Evolutionary conservation across 2,329 filamentous ascomycete species (phyloP), one percentile per base, ranked within the genome.

Genomic region (Dothiorella sarmentorum): DNA sequence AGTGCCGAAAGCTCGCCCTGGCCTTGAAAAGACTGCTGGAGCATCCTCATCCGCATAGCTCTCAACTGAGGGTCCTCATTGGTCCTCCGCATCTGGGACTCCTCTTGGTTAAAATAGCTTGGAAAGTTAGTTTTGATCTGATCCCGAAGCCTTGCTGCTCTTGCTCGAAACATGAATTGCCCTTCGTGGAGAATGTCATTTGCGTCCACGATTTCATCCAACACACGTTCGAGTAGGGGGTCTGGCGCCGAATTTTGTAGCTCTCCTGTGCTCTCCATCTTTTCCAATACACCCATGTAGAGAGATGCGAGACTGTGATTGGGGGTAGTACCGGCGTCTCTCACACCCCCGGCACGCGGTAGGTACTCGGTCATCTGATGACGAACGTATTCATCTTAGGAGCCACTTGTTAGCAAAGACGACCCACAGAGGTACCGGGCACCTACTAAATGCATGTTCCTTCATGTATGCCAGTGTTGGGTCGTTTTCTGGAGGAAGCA

Each of bases 381-480:
- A 15, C 49, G 49, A 17, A 33, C 40, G 13, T 53, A 53, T 38
- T 53, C 49, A 20, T 40, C 49, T 53, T 2, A 10, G 15, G 33
- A 37, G 10, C 3, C 33, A 13, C n/a, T 9, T 17, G 24, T 53
- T 27, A 53, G 49, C 49, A 20, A 17, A 11, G 29, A 10, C n/a
- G n/a, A 9, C 3, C n/a, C n/a, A 6, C 15, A 40, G 6, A 15
- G 11, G 13, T 7, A 3, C 20, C 10, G 11, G 29, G n/a, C 24
- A 40, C 49, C 20, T 40, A 53, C 49, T 40, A 10, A 53, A 53
- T 4, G 49, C 49, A 53, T 53, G 49, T 9, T 53, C 49, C 24
- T 53, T 53, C 49, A 53, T 53, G 49, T 38, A 53, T 5, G 49
- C 49, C 17, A 53, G 24, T 3, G 17, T 15, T 17, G 24, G n/a